Conservation (phyloP, 2,329 filamentous ascomycete species). For the Aspergillus quadrilineatus region DNA sequence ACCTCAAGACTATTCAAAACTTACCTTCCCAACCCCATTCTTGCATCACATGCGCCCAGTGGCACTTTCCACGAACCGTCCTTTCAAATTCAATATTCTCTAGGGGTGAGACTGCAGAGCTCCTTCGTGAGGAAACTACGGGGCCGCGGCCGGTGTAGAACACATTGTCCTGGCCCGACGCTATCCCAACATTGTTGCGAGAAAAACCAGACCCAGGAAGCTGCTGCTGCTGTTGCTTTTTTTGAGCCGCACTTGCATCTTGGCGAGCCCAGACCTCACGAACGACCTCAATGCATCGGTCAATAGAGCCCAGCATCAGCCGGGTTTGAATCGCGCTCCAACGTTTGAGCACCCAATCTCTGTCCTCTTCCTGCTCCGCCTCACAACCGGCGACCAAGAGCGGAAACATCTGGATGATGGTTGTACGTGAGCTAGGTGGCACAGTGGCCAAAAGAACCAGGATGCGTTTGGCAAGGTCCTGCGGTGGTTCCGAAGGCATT, state of each 20-base stretch:
- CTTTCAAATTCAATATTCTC: constrained; percentile 57
- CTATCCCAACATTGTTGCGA: constrained; percentile 16
- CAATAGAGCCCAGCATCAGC: constrained; percentile 67
- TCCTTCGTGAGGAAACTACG: constrained; percentile 23
- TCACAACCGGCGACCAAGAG: constrained; percentile 68
- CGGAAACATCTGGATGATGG: constrained; percentile 69
- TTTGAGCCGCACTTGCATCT: constrained; percentile 51
- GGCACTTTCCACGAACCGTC: constrained; percentile 64
- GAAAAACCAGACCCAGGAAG: constrained; percentile 25
- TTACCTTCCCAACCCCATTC: constrained; percentile 72
- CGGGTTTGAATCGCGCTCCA: constrained; percentile 62
- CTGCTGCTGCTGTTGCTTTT: constrained; percentile 35
- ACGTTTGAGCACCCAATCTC: constrained; percentile 62
- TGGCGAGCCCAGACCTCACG: constrained; percentile 66
- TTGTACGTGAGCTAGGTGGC: constrained; percentile 60
- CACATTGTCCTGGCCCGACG: constrained; percentile 21
- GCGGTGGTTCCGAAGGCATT: constrained; percentile 59
- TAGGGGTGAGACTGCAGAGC: constrained; percentile 33
- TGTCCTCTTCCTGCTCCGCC: constrained; percentile 57
- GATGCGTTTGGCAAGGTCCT: constrained; percentile 61
- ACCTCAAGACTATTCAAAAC: constrained; percentile 18
- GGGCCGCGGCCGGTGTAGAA: constrained; percentile 9
- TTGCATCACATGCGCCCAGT: constrained; percentile 71
- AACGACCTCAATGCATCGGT: constrained; percentile 63
- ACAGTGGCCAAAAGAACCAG: constrained; percentile 63